Evolutionary conservation across 257 asterid species (phyloP).

Genomic region (Lycium barbarum): DNA sequence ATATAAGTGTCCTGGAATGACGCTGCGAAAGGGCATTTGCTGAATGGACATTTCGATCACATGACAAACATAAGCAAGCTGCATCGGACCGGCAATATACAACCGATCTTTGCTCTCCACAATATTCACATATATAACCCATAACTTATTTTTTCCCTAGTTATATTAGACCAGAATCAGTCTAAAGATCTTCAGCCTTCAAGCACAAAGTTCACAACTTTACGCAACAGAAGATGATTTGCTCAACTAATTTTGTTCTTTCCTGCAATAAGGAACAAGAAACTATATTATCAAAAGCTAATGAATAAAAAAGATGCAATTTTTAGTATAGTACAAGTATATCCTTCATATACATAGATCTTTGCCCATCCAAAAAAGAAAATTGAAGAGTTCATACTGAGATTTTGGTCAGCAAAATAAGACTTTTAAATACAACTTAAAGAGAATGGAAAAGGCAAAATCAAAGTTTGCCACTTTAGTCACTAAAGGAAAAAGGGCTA

Average conservation of each 20-base stretch:
- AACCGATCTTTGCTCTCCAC: slow-evolving; percentile 74
- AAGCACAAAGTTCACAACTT: slow-evolving; percentile 5
- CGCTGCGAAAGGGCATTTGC: slow-evolving; percentile 90
- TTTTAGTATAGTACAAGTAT: not conserved
- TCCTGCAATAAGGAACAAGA: slow-evolving; percentile 8
- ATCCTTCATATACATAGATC: not conserved
- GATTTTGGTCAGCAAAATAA: slow-evolving; percentile 30
- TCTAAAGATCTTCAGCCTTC: slow-evolving; percentile 31
- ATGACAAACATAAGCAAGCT: slow-evolving; percentile 84
- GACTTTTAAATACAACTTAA: slow-evolving; percentile 15
- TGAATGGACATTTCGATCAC: slow-evolving; percentile 89
- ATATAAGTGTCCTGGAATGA: slow-evolving; percentile 81
- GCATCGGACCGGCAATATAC: slow-evolving; percentile 88
- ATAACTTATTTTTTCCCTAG: slow-evolving; percentile 36
- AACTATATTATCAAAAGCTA: not conserved
- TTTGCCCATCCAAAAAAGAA: not conserved
- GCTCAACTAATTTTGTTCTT: not conserved
- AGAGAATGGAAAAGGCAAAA: slow-evolving; percentile 29
- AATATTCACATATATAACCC: slow-evolving; percentile 89
- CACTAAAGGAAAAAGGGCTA: slow-evolving; percentile 35
- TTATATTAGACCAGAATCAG: not conserved
- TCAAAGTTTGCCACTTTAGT: slow-evolving; percentile 40
- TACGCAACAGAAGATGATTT: not conserved
- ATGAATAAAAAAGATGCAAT: not conserved
- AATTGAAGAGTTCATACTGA: slow-evolving; percentile 25